Base-by-base conservation (phyloP, 2,329 filamentous ascomycete species). In the Pezicula neosporulosa region DNA sequence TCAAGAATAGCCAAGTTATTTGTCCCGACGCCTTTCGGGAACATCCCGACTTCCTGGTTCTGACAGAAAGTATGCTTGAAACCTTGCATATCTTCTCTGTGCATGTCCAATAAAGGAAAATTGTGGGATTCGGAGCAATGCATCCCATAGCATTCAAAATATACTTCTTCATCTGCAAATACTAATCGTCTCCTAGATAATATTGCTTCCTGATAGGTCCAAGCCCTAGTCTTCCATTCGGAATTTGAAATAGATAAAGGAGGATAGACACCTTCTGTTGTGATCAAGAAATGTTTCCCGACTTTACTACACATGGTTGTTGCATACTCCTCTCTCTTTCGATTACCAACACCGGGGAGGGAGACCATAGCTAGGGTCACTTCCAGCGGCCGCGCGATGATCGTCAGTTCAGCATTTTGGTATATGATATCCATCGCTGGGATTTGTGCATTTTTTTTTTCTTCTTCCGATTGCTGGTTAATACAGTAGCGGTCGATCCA, bases 181-280 rank as follows among this genome's bases (percentile, higher is more conserved):
- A 67, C 57, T 7, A 70, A 55, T 15, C 62, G 54, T 10, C 66
- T 60, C 3, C 50, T 37, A 12, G 63, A 63, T 3, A 69, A 54
- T 2, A 67, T 33, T 6, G 48, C 63, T 54, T 71, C 69, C 54
- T 70, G 67, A 51, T 63, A 67, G 4, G 67, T 71, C 69, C 68
- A 70, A 6, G 60, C 68, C 56, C 66, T 49, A 4, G 52, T 59
- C 2, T 15, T 43, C 58, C 61, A 64, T 44, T 49, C 49, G n/a
- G 49, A 42, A 15, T 18, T 28, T 36, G 37, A 15, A 47, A 58
- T 43, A 38, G 33, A 33, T 15, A 9, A 10, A 44, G 8, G 21
- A 43, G 52, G 42, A 19, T 18, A 44, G 35, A 33, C 21, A 38
- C 28, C 28, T 9, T 49, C 18, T 21, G 39, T 44, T 19, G 46